phyloP scores from a whole-genome alignment of 2,329 filamentous ascomycete genomes.

The Neofusicoccum kwambonambiense region DNA sequence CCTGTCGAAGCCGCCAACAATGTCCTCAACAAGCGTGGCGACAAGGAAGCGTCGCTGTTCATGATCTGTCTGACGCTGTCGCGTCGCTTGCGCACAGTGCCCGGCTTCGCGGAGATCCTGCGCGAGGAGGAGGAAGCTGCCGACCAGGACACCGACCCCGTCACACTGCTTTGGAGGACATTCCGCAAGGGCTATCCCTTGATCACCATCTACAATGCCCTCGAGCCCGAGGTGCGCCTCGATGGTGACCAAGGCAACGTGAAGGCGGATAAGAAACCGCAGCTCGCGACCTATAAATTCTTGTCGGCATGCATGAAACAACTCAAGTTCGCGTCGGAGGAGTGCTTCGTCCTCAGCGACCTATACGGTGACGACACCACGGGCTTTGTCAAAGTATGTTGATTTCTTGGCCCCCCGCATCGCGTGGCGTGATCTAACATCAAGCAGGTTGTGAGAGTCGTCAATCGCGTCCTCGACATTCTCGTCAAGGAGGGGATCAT shows the following conservation, averaged over 20 bases:
- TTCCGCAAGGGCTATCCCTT: constrained; percentile 81
- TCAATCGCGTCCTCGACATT: constrained; percentile 88
- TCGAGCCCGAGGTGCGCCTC: constrained; percentile 68
- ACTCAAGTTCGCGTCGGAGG: constrained; percentile 72
- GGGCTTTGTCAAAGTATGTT: constrained; percentile 83
- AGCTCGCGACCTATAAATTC: constrained; percentile 89
- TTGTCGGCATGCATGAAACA: constrained; percentile 84
- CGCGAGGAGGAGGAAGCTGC: constrained; percentile 70
- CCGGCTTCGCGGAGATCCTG: constrained; percentile 75
- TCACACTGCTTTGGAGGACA: constrained; percentile 86
- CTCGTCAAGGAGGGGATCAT: constrained; percentile 77
- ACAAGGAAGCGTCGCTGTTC: constrained; percentile 87
- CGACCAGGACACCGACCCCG: constrained; percentile 71
- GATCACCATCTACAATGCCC: constrained; percentile 82
- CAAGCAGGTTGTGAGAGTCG: constrained; percentile 75
- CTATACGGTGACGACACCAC: constrained; percentile 92
- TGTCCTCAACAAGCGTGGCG: constrained; percentile 95
- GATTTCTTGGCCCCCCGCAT: not conserved
- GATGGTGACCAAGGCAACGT: constrained; percentile 63
- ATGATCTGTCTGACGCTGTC: constrained; percentile 89
- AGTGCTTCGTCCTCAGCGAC: constrained; percentile 90
- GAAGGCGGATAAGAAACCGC: constrained; percentile 70
- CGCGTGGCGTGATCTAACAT: constrained; percentile 8
- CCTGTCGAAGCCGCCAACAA: constrained; percentile 78
- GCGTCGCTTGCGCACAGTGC: constrained; percentile 77